Evolutionary conservation across 768 basidiomycete genomes (phyloP), one percentile per base, ranked within the genome.

Genomic region (Kwoniella bestiolae): DNA sequence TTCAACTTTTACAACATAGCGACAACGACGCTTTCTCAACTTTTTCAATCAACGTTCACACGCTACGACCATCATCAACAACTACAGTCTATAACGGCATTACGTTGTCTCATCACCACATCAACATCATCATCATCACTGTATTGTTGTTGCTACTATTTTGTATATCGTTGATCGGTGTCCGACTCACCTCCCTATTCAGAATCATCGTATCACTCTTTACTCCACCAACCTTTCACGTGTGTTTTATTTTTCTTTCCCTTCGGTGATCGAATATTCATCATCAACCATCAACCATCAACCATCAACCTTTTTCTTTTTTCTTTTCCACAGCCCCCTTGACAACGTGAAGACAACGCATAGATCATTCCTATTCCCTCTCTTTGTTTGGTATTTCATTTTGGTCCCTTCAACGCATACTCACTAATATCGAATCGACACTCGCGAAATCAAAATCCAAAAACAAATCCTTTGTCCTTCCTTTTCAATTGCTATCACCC

Each of bases 381-480:
- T 41, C 38, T 14, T 41, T 41, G 38, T 41, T 41, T 41, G 38
- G 18, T 2, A 14, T 41, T 41, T 41, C 38, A 41, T 18, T 16
- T 41, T 41, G 25, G 46, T 47, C 23, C 46, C 23, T 47, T 47
- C 25, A 47, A 25, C 46, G 18, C 21, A n/a, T 7, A 25, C 9
- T 21, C 46, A 47, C n/a, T 47, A 0, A n/a, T n/a, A n/a, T n/a
- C n/a, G n/a, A n/a, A n/a, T n/a, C n/a, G n/a, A n/a, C n/a, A n/a
- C n/a, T n/a, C n/a, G n/a, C n/a, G n/a, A n/a, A 9, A 21, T n/a
- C 46, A 3, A 25, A 47, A 11, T 47, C 0, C 52, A n/a, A 32
- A 2, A n/a, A n/a, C n/a, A 55, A 18, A 55, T 55, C 56, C 56
- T 58, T 58, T 58, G 56, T 58, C 56, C 52, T 55, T 55, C 52